Percentiles rank a stretch among this genome's conserved stretches.
These are phyloP conservation scores for Blastocladiella britannica DNA, from an alignment of 192 early-diverging fungal genomes.

Conservation along the genomic window DNA sequence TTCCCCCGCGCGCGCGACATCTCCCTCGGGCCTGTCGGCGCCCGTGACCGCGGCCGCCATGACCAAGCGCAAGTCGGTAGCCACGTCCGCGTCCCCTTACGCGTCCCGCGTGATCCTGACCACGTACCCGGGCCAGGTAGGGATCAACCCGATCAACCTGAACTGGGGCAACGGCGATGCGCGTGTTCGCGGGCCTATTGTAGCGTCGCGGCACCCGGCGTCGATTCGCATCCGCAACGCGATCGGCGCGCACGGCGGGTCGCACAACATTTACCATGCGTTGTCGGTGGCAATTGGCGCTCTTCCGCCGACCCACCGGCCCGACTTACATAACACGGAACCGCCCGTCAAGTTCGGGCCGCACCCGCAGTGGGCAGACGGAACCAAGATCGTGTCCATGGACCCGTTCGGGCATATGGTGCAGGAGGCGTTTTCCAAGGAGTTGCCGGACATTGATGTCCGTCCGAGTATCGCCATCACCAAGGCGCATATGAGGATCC, in stretches of 20 bases:
- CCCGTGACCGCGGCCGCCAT: not conserved
- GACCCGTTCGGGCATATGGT: constrained; percentile 81
- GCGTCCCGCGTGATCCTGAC: constrained; percentile 40
- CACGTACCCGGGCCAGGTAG: constrained; percentile 42
- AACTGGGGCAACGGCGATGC: constrained; percentile 56
- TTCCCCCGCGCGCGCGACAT: constrained; percentile 1
- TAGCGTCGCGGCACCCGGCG: constrained; percentile 52
- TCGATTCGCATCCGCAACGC: constrained; percentile 70
- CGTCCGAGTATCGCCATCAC: constrained; percentile 84
- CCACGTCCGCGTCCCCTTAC: constrained; percentile 14
- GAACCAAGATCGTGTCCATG: constrained; percentile 76
- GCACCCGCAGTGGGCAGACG: constrained; percentile 54
- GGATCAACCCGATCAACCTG: constrained; percentile 53
- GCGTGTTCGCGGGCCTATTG: constrained; percentile 59
- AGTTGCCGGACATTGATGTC: constrained; percentile 59
- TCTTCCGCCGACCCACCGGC: constrained; percentile 57
- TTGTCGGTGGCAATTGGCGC: constrained; percentile 79
- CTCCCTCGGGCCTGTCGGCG: not conserved
- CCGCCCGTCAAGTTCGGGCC: constrained; percentile 66
- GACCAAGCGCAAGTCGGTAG: constrained; percentile 1
- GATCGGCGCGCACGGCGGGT: constrained; percentile 82
- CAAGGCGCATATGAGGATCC: constrained; percentile 82
- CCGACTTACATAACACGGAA: constrained; percentile 70
- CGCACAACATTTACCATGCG: constrained; percentile 78
- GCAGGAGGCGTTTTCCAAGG: constrained; percentile 30